Evolutionary conservation across 2,329 filamentous ascomycete genomes (phyloP).

Genomic region (Blumeria graminis): DNA sequence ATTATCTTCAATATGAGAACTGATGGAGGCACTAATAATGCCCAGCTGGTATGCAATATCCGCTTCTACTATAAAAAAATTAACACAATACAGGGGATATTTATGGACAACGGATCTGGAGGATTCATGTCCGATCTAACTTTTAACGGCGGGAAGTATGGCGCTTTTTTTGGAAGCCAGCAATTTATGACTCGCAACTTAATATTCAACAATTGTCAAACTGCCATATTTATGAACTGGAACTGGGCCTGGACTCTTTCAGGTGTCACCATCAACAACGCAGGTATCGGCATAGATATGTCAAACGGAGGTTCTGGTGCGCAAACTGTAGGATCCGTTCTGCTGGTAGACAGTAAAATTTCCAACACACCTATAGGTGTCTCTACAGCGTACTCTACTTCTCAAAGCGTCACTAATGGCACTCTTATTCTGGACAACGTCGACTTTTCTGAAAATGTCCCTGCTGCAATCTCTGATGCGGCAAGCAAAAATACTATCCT

Average conservation of each 20-base stretch:
- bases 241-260: constrained; percentile 74
- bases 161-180: constrained; percentile 63
- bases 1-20: constrained; percentile 58
- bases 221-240: constrained; percentile 76
- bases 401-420: constrained; percentile 44
- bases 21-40: constrained; percentile 37
- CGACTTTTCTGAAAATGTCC: constrained; percentile 45
- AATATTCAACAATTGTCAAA: constrained; percentile 60
- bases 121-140: constrained; percentile 64
- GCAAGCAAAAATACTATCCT: constrained; percentile 36
- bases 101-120: constrained; percentile 67
- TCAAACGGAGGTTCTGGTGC: constrained; percentile 27
- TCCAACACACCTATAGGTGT: constrained; percentile 54
- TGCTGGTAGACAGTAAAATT: constrained; percentile 62
- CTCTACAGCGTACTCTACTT: constrained; percentile 44
- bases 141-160: constrained; percentile 61
- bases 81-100: constrained; percentile 30
- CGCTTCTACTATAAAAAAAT: not conserved
- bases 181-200: constrained; percentile 72
- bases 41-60: constrained; percentile 25
- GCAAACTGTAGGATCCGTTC: constrained; percentile 65
- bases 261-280: constrained; percentile 48
- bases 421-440: constrained; percentile 76
- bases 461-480: constrained; percentile 37
- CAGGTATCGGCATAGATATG: constrained; percentile 58